A percentile compares a stretch with the other conserved stretches of the same genome.
These are phyloP conservation scores for Trichoderma aggressivum DNA, from an alignment of 2,329 filamentous ascomycete genomes.

Conservation along the genomic window DNA sequence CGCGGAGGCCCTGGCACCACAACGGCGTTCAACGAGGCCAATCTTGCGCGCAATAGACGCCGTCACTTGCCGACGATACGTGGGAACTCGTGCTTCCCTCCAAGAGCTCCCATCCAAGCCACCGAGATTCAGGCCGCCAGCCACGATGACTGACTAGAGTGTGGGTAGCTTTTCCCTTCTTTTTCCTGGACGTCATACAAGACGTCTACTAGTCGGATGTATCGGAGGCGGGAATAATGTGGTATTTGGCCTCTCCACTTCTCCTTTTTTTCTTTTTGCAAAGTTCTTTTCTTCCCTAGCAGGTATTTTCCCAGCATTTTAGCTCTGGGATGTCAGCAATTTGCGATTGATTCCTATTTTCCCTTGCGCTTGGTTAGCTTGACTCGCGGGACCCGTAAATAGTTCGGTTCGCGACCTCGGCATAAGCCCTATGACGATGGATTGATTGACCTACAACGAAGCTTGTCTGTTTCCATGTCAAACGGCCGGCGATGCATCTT, in stretches of 20 bases:
- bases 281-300: neutral
- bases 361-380: constrained; percentile 5
- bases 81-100: neutral
- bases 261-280: constrained; percentile 1
- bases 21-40: neutral
- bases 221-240: constrained; percentile 15
- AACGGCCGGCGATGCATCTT: neutral
- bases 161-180: neutral
- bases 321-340: constrained; percentile 11
- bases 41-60: neutral
- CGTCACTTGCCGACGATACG: neutral
- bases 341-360: constrained; percentile 3
- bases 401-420: neutral
- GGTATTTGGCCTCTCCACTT: constrained; percentile 12
- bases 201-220: constrained; percentile 8
- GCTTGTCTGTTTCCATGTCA: constrained; percentile 2
- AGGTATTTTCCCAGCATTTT: neutral
- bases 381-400: constrained; percentile 16
- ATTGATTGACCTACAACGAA: neutral
- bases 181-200: neutral
- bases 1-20: neutral
- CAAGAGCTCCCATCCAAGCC: neutral
- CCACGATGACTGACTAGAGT: neutral
- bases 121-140: constrained; percentile 3
- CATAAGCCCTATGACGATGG: constrained; percentile 1